Conservation (phyloP, 371 early-diverging fungal species). For the Mycotypha africana region DNA sequence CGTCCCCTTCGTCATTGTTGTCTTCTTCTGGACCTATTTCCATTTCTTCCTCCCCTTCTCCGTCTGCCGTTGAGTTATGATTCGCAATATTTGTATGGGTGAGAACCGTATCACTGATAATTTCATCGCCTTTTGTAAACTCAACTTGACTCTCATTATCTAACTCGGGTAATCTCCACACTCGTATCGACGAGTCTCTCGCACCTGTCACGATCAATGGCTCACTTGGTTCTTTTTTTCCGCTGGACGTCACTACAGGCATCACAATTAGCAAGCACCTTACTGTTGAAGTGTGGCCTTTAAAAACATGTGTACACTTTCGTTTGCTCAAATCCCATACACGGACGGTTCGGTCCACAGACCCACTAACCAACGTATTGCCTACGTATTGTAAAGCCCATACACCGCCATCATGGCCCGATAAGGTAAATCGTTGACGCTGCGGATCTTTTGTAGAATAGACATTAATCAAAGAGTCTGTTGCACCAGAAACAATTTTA, state of each 20-base stretch:
- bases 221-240: slow-evolving; percentile 48
- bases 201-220: slow-evolving; percentile 95
- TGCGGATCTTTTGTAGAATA: slow-evolving; percentile 65
- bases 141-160: too few relatives aligned
- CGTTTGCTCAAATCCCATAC: slow-evolving; percentile 96
- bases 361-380: slow-evolving; percentile 91
- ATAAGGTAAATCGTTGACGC: slow-evolving; percentile 51
- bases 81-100: too few relatives aligned
- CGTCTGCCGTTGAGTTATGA: too few relatives aligned
- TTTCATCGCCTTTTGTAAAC: too few relatives aligned
- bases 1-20: too few relatives aligned
- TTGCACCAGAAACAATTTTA: slow-evolving; percentile 89
- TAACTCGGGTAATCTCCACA: slow-evolving; percentile 89
- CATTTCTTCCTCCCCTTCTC: too few relatives aligned
- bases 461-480: slow-evolving; percentile 82
- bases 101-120: too few relatives aligned
- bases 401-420: slow-evolving; percentile 97
- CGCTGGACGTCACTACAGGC: slow-evolving; percentile 55
- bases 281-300: slow-evolving; percentile 95
- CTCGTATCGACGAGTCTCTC: slow-evolving; percentile 89
- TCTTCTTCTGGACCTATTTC: too few relatives aligned
- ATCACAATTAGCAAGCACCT: slow-evolving; percentile 86
- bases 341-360: slow-evolving; percentile 94
- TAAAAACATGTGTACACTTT: slow-evolving; percentile 78
- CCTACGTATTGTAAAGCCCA: slow-evolving; percentile 94